A percentile compares a stretch with the other conserved stretches of the same genome.
Conservation (phyloP, 2,329 filamentous ascomycete genomes). For the Aspergillus neotritici region DNA sequence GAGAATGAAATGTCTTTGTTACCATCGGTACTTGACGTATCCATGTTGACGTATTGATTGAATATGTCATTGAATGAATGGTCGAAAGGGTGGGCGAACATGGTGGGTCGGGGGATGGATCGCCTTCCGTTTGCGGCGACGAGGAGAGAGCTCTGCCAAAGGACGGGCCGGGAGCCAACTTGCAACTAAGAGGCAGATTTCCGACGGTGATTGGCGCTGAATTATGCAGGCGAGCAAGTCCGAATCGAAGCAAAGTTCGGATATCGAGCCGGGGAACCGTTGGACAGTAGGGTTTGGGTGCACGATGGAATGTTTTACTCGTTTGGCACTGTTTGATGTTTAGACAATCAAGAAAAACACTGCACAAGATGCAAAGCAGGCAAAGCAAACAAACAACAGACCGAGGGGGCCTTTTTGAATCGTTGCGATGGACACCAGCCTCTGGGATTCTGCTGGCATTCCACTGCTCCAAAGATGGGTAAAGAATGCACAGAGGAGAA, state of each 20-base stretch:
- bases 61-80: conserved; percentile 58
- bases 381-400: conserved; percentile 43
- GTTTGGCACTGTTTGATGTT: conserved; percentile 29
- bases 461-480: conserved; percentile 29
- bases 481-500: conserved; percentile 28
- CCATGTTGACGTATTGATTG: conserved; percentile 58
- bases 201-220: conserved; percentile 26
- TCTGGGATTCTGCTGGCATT: conserved; percentile 33
- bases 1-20: conserved; percentile 46
- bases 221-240: conserved; percentile 11
- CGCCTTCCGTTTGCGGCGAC: conserved; percentile 43
- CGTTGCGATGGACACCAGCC: conserved; percentile 28
- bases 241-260: conserved; percentile 18
- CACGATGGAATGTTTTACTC: conserved; percentile 18
- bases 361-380: conserved; percentile 38
- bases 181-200: conserved; percentile 11
- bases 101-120: conserved; percentile 41
- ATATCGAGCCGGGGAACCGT: conserved; percentile 18
- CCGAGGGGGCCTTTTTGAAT: conserved; percentile 34
- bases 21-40: conserved; percentile 46
- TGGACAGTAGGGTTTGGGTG: conserved; percentile 1
- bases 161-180: conserved; percentile 14
- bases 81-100: conserved; percentile 43
- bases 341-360: conserved; percentile 36
- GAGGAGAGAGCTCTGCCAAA: conserved; percentile 17